phyloP scores from a whole-genome alignment of 345 rosid species.

The Camelina neglecta region DNA sequence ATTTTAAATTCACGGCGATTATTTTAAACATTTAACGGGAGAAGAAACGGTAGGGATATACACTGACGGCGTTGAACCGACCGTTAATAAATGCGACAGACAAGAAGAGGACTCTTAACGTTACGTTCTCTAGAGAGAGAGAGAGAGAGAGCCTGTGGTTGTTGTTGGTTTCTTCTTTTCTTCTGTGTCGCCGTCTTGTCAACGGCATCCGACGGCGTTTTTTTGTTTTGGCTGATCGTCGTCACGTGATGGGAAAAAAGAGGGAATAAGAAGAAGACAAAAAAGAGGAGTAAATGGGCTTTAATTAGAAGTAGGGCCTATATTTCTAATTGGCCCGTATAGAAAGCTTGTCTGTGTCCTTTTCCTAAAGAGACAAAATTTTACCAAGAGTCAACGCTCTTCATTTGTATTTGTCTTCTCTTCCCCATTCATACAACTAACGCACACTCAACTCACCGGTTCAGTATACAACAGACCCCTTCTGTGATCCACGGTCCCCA shows the following conservation, averaged over 20 bases:
- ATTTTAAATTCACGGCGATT: constrained; percentile 16
- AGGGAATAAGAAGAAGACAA: constrained; percentile 29
- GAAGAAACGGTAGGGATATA: neutral
- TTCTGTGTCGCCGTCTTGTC: constrained; percentile 31
- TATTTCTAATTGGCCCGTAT: constrained; percentile 28
- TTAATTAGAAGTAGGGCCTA: constrained; percentile 40
- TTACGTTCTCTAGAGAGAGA: constrained; percentile 22
- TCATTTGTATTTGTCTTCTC: constrained; percentile 21
- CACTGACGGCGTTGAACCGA: constrained; percentile 22
- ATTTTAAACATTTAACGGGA: constrained; percentile 5
- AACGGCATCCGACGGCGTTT: constrained; percentile 25
- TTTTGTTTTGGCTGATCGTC: neutral
- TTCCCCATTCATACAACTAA: neutral
- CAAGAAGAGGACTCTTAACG: constrained; percentile 1
- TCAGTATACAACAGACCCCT: constrained; percentile 1
- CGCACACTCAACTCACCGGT: neutral
- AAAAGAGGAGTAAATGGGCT: constrained; percentile 44
- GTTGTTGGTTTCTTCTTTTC: neutral
- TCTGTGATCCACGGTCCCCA: constrained; percentile 34
- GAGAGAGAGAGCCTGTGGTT: neutral
- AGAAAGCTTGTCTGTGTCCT: constrained; percentile 41
- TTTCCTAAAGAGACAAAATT: constrained; percentile 41
- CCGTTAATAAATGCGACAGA: constrained; percentile 21
- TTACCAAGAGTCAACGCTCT: constrained; percentile 39
- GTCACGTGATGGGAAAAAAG: constrained; percentile 26